These are phyloP conservation scores for Hygrophorus pudorinus DNA, from an alignment of 768 basidiomycete species.

Conservation along the genomic window DNA sequence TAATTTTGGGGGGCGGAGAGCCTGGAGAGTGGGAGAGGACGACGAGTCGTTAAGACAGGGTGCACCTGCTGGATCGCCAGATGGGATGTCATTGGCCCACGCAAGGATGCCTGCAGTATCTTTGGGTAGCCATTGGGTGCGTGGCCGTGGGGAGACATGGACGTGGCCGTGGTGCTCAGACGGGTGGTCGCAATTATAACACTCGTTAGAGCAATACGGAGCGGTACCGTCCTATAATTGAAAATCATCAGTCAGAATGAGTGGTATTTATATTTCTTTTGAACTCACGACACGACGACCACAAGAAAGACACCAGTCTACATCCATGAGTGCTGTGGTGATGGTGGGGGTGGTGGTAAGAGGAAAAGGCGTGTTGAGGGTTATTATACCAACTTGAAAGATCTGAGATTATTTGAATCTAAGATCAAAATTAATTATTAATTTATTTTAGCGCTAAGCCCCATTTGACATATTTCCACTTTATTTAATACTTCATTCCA, in stretches of 20 bases:
- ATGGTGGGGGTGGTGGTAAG: constrained; percentile 9
- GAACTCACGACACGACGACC: constrained; percentile 44
- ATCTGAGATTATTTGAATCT: constrained; percentile 4
- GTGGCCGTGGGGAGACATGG: background rate
- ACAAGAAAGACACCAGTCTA: constrained; percentile 66
- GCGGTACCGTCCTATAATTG: constrained; percentile 22
- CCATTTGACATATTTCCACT: background rate
- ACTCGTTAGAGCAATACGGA: constrained; percentile 45
- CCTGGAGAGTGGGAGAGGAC: constrained; percentile 11
- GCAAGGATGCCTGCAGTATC: constrained; percentile 35
- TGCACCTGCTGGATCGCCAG: constrained; percentile 13
- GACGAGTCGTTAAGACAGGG: constrained; percentile 9
- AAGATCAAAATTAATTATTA: too few relatives aligned
- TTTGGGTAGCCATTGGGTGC: constrained; percentile 26
- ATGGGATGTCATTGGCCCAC: constrained; percentile 33
- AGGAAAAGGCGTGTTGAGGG: constrained; percentile 11
- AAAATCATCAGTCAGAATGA: too few relatives aligned
- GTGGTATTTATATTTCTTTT: too few relatives aligned
- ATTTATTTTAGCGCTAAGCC: background rate
- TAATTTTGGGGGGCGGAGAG: constrained; percentile 24
- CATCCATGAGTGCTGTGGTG: constrained; percentile 31
- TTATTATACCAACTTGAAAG: too few relatives aligned
- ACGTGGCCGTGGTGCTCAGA: background rate
- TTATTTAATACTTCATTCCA: constrained; percentile 27
- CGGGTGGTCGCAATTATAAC: constrained; percentile 26